Evolutionary conservation across 331 rosid species (phyloP).

Genomic region (Arachis monticola): DNA sequence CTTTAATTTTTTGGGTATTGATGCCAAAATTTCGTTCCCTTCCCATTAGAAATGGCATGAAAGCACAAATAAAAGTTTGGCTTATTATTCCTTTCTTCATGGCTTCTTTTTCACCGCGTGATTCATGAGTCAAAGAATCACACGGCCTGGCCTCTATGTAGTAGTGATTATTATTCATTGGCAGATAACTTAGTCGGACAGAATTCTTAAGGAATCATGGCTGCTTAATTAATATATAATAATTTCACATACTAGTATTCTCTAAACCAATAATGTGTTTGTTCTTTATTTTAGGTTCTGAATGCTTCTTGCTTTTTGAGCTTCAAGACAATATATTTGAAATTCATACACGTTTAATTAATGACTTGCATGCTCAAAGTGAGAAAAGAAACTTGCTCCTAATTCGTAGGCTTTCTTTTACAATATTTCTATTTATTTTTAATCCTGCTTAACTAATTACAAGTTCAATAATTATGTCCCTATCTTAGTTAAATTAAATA

Average conservation of each 20-base stretch:
- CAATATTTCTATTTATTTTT: neutral
- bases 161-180: neutral
- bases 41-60: slow-evolving; percentile 13
- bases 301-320: slow-evolving; percentile 6
- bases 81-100: neutral
- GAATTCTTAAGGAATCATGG: neutral
- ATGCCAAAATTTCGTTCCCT: slow-evolving; percentile 25
- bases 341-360: slow-evolving; percentile 21
- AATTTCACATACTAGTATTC: neutral
- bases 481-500: neutral
- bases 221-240: neutral
- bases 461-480: neutral
- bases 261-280: neutral
- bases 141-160: neutral
- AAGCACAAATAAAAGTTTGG: slow-evolving; percentile 11
- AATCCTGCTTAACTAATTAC: neutral
- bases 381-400: neutral
- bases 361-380: slow-evolving; percentile 11
- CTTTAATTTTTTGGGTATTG: neutral
- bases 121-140: slow-evolving; percentile 15
- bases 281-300: neutral
- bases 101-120: slow-evolving; percentile 16
- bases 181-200: neutral
- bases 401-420: neutral
- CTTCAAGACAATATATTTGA: neutral